Conservation (phyloP, 2,329 filamentous ascomycete genomes). For the Xylaria polymorpha region DNA sequence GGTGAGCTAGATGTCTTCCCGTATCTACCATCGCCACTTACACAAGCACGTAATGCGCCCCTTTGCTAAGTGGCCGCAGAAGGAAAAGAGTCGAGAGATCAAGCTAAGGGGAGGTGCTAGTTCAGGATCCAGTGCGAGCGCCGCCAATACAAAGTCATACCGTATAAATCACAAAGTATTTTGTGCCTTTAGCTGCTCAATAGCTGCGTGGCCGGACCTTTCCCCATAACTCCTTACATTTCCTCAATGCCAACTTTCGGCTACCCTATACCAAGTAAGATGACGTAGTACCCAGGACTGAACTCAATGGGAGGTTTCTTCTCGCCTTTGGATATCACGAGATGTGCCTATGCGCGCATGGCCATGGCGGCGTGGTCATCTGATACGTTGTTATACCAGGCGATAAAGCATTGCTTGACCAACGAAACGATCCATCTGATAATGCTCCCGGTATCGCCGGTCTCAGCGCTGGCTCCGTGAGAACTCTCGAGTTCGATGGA, state of each 20-base stretch:
- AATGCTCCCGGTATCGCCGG: neutral
- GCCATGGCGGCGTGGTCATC: constrained; percentile 4
- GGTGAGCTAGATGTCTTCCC: neutral
- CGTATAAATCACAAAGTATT: neutral
- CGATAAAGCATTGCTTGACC: neutral
- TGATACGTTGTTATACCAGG: constrained; percentile 1
- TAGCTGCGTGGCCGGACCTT: constrained; percentile 48
- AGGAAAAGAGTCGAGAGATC: neutral
- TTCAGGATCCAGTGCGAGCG: neutral
- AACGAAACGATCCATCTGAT: constrained; percentile 4
- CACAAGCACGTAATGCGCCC: neutral
- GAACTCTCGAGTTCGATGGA: neutral
- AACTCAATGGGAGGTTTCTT: neutral
- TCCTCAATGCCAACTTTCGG: constrained; percentile 58
- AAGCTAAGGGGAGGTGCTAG: neutral
- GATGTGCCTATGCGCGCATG: neutral
- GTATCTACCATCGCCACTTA: neutral
- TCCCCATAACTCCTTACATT: constrained; percentile 60
- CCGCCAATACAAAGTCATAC: neutral
- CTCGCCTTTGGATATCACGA: neutral
- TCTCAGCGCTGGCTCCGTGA: constrained; percentile 2
- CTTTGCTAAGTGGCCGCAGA: neutral
- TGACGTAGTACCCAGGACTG: constrained; percentile 65
- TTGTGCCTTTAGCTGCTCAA: neutral
- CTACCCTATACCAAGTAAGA: constrained; percentile 58